Evolutionary conservation across 257 asterid genomes (phyloP).

Genomic region (Plantago elongata): DNA sequence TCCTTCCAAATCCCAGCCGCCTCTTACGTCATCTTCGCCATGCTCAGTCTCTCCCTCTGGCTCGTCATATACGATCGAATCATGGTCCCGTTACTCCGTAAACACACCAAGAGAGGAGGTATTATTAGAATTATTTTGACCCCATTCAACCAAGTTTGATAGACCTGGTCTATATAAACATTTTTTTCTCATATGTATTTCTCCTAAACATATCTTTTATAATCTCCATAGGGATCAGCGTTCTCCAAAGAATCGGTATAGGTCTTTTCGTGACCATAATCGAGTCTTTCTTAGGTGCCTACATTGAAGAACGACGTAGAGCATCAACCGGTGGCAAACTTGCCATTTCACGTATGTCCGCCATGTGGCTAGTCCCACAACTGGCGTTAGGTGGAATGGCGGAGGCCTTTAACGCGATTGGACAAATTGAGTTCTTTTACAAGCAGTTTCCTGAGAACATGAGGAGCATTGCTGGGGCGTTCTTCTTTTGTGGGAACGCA

Average conservation of each 20-base stretch:
- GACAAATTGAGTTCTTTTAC: slow-evolving; percentile 62
- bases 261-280: slow-evolving; percentile 46
- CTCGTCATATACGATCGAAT: slow-evolving; percentile 60
- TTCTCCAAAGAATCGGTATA: slow-evolving; percentile 67
- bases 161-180: too few relatives aligned
- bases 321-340: slow-evolving; percentile 19
- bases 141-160: too few relatives aligned
- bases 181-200: too few relatives aligned
- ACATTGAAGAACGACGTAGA: slow-evolving; percentile 50
- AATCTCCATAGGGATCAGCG: slow-evolving; percentile 36
- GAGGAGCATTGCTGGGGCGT: slow-evolving; percentile 73
- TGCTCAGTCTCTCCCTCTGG: slow-evolving; percentile 54
- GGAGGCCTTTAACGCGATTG: slow-evolving; percentile 59
- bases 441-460: slow-evolving; percentile 84
- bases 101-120: slow-evolving; percentile 36
- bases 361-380: slow-evolving; percentile 68
- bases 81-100: slow-evolving; percentile 35
- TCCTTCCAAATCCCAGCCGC: slow-evolving; percentile 67
- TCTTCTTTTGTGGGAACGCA: slow-evolving; percentile 49
- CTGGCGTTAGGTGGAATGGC: slow-evolving; percentile 55
- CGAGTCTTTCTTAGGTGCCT: slow-evolving; percentile 35
- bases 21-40: slow-evolving; percentile 55
- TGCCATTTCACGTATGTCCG: slow-evolving; percentile 51
- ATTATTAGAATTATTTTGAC: background rate
- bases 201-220: too few relatives aligned